Conservation (phyloP, 2,329 filamentous ascomycete genomes). For the Metarhizium guizhouense region DNA sequence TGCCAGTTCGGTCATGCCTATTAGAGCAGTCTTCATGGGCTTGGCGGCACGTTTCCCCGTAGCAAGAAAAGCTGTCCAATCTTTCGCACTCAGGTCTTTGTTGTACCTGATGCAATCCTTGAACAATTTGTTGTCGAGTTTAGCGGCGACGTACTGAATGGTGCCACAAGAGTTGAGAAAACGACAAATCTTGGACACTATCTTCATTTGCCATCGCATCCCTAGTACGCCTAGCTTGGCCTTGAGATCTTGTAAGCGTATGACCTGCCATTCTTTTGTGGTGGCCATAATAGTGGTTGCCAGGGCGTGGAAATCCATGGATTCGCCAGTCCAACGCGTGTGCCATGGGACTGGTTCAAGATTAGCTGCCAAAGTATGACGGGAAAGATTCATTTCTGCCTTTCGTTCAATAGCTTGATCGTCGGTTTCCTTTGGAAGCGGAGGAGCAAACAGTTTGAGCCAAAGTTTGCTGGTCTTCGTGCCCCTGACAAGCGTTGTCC, state of each 20-base stretch:
- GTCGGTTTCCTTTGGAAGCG: conserved; percentile 25
- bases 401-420: conserved; percentile 16
- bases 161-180: conserved; percentile 48
- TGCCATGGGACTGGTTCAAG: conserved; percentile 49
- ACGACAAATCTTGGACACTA: conserved; percentile 47
- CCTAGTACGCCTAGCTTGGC: conserved; percentile 46
- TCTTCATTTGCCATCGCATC: conserved; percentile 51
- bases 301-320: conserved; percentile 49
- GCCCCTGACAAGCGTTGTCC: conserved; percentile 47
- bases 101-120: conserved; percentile 54
- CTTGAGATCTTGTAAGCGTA: conserved; percentile 49
- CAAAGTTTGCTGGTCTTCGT: conserved; percentile 56
- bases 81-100: conserved; percentile 44
- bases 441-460: conserved; percentile 46
- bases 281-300: conserved; percentile 49
- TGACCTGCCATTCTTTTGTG: conserved; percentile 47
- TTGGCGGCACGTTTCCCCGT: conserved; percentile 32
- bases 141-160: conserved; percentile 48
- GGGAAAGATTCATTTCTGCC: conserved; percentile 29
- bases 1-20: conserved; percentile 12
- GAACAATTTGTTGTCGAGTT: conserved; percentile 43
- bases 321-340: conserved; percentile 45
- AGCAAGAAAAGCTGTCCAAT: conserved; percentile 47
- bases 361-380: conserved; percentile 30
- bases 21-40: conserved; percentile 15